Conservation (phyloP, 2,329 filamentous ascomycete species). For the Diaporthe longicolla region DNA sequence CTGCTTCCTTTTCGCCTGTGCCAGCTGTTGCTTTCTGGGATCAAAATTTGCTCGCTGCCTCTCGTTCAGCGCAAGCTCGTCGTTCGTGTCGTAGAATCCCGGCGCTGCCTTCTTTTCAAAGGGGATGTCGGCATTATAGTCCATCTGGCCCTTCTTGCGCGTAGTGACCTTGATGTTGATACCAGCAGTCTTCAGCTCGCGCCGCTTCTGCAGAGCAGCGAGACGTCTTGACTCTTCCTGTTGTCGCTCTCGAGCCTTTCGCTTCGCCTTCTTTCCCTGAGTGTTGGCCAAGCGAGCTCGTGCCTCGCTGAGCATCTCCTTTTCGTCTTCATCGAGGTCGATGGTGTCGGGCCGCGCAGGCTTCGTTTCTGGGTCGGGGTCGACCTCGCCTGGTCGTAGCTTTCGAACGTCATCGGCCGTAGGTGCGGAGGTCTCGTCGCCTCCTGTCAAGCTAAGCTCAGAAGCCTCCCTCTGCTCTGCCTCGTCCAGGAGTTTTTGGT, state of each 20-base stretch:
- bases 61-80: conserved; percentile 87
- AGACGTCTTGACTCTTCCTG: conserved; percentile 93
- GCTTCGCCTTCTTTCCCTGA: conserved; percentile 98
- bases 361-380: conserved; percentile 97
- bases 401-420: conserved; percentile 92
- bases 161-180: conserved; percentile 98
- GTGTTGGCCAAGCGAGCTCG: conserved; percentile 97
- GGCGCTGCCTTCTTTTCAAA: conserved; percentile 92
- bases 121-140: conserved; percentile 99
- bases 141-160: conserved; percentile 96
- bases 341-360: conserved; percentile 96
- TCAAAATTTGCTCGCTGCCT: conserved; percentile 88
- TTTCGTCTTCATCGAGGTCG: conserved; percentile 98
- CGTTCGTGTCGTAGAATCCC: conserved; percentile 93
- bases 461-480: conserved; percentile 90
- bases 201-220: conserved; percentile 91
- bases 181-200: conserved; percentile 96
- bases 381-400: conserved; percentile 91
- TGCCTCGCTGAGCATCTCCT: conserved; percentile 99
- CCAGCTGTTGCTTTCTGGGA: conserved; percentile 90
- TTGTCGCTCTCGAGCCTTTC: conserved; percentile 95
- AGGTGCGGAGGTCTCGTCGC: conserved; percentile 88
- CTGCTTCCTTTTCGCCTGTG: conserved; percentile 89
- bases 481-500: conserved; percentile 96
- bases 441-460: conserved; percentile 85